Percentiles rank a stretch among this genome's conserved stretches.
Conservation (phyloP, 306 rosid species). For the Dalbergia cochinchinensis region DNA sequence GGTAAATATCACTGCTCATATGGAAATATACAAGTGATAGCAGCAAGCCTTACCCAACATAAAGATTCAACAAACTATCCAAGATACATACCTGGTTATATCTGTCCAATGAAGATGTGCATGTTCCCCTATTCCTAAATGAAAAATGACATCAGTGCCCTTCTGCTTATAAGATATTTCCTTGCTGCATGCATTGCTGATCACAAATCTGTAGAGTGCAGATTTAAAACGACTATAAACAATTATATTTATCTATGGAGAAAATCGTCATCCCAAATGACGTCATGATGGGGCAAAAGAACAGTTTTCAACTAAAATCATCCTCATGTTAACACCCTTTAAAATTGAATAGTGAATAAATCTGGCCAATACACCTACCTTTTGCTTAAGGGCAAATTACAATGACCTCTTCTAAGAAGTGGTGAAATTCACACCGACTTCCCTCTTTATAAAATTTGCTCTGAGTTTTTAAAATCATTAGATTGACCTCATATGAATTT, state of each 20-base stretch:
- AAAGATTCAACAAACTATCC: conserved; percentile 12
- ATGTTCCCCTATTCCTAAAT: conserved; percentile 72
- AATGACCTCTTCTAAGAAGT: no score
- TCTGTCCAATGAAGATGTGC: conserved; percentile 97
- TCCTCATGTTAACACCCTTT: conserved; percentile 13
- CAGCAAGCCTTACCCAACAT: background rate
- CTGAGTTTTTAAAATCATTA: no score
- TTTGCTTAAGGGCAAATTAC: background rate
- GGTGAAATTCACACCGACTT: no score
- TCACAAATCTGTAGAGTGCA: conserved; percentile 80
- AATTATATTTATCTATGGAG: background rate
- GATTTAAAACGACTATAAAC: conserved; percentile 29
- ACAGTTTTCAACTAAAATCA: conserved; percentile 6
- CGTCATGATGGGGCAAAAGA: background rate
- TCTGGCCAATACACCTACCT: no score
- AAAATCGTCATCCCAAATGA: conserved; percentile 13
- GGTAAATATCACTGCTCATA: background rate
- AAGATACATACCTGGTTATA: conserved; percentile 64
- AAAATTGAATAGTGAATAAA: background rate
- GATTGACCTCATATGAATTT: no score
- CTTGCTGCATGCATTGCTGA: conserved; percentile 93
- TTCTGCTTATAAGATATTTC: conserved; percentile 86
- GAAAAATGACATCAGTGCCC: conserved; percentile 72
- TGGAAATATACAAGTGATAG: background rate
- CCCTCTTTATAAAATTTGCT: no score